Conservation (phyloP, 208 protist species). For the Angomonas ambiguus region DNA sequence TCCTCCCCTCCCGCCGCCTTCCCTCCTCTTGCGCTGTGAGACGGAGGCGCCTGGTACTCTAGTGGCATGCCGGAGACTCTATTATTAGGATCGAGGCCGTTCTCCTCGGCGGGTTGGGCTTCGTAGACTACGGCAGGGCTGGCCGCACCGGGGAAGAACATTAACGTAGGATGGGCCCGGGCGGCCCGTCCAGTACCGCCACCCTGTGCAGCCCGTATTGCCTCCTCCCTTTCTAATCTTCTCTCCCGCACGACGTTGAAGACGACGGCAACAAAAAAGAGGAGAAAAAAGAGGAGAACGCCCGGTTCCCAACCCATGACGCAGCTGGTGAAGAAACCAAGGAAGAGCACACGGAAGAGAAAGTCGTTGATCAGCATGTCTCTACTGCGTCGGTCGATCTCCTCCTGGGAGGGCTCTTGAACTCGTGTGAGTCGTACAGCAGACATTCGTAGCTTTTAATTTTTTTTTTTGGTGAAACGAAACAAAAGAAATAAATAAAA, state of each 20-base stretch:
- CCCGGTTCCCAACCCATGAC: not conserved
- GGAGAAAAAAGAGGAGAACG: not conserved
- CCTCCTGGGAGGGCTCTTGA: not conserved
- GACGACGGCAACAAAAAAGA: not conserved
- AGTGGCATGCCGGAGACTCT: not conserved
- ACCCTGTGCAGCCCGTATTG: not conserved
- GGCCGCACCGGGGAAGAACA: not conserved
- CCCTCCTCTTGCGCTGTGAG: not conserved
- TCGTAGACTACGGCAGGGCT: not conserved
- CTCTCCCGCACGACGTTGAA: not conserved
- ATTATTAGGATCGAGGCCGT: not conserved
- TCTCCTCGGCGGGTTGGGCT: not conserved
- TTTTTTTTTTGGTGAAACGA: not conserved
- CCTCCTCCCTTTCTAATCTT: not conserved
- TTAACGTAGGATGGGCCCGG: not conserved
- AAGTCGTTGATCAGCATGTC: not conserved
- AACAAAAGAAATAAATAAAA: not conserved
- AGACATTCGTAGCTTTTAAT: too few species aligned
- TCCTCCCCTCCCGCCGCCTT: not conserved
- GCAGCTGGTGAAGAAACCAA: not conserved
- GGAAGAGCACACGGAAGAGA: not conserved
- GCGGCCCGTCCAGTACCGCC: not conserved
- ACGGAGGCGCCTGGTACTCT: not conserved
- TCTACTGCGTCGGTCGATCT: not conserved
- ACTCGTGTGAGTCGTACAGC: not conserved